Base-by-base conservation (phyloP, 2,329 filamentous ascomycete genomes). In the Cladophialophora chaetospira region DNA sequence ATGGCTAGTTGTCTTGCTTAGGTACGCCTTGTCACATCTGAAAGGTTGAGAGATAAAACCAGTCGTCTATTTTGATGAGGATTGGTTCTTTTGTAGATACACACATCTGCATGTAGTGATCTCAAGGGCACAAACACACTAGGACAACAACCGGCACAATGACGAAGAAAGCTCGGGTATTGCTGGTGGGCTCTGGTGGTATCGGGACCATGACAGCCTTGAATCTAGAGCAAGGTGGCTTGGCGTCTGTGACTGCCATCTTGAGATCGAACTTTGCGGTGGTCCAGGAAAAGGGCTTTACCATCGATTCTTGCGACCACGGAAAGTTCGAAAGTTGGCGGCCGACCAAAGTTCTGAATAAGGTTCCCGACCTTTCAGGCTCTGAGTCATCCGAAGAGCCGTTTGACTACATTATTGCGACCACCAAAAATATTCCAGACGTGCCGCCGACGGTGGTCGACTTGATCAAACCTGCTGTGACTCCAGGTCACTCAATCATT, bases 391-490 rank as follows among this genome's bases (percentile, higher is more conserved):
- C 51, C 11, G 42, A 31, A 9, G 53, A 61, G 1, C 71, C 73
- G 1, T 85, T 78, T 65, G 79, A 85, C 68, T 86, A 78, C 62
- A 75, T 86, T 33, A 68, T 86, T 5, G 73, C 80, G 33, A 75
- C 78, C 4, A 86, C 82, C 8, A 87, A 87, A 65, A 85, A 83
- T 62, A 69, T 82, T 29, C 75, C 82, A 4, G 83, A 85, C 50
- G 66, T 80, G 5, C 69, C 72, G 1, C 82, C 83, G 0, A 73
- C 71, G 0, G 69, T 81, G 0, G 65, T 73, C 35, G 76, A 81
- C 1, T 67, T 84, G 28, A 77, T 85, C 23, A 65, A 67, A 0
- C 79, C 81, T 0, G 82, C 81, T 1, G 70, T 86, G 1, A 80
- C 78, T 0, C 73, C 75, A 0, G 73, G 72, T 1, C 70, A 77